Evolutionary conservation across 495 filamentous ascomycete genomes (phyloP), one percentile per base, ranked within the genome.

Genomic region (Stereocaulon alpinum): DNA sequence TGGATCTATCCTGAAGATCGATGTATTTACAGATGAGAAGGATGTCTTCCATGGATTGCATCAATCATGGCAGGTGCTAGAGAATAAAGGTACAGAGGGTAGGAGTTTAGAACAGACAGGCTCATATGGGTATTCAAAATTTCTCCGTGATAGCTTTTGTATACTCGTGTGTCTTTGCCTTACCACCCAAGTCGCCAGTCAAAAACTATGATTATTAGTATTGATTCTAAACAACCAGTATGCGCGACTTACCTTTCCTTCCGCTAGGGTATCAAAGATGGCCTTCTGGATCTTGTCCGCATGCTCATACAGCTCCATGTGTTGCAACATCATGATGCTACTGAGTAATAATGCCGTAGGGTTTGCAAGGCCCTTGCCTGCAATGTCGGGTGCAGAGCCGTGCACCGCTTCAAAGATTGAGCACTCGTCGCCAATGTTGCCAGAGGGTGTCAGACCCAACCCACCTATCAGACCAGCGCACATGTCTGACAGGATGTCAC

Each of bases 401-500:
- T 98, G 93, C 68, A 98, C 94, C 61, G 93, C 94, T 80, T 98
- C 93, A 81, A 98, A 98, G 77, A 98, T 98, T 67, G 89, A 93
- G 82, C 90, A 96, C 78, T 96, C 88, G 74, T 96, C 89, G 71
- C 93, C 94, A 69, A 98, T 97, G 80, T 98, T 98, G 66, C 91
- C 94, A 40, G 91, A 96, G 60, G 93, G 93, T 52, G 93, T 97
- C 40, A 98, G 82, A 70, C 93, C 93, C 60, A 98, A 86, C 73
- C 93, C 94, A 70, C 93, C 93, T 66, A 97, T 98, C 60, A 98
- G 80, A 77, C 94, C 93, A 66, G 93, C 93, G 76, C 93, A 97
- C 89, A 98, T 94, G 74, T 98, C 93, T 67, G 93, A 97, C 62
- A 98, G 82, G 81, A 98, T 98, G 74, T 98, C 93, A 73, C 93